Percentiles rank a stretch among this genome's conserved stretches.
Conservation (phyloP, 345 rosid species). For the Eucalyptus guilfoylei region DNA sequence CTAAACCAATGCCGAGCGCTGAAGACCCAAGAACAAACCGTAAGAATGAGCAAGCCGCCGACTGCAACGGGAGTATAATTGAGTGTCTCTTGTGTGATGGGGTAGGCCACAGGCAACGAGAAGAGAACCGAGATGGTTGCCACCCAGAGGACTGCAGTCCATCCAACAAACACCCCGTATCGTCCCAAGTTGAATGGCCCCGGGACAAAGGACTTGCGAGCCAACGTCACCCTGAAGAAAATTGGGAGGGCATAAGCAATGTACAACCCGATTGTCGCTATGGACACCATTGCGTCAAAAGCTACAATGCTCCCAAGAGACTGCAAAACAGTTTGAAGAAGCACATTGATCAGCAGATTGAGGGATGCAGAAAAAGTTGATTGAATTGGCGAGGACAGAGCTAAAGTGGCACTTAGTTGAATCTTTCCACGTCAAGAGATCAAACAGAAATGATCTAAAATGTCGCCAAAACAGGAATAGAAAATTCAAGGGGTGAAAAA, state of each 20-base stretch:
- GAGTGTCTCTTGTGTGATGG: constrained; percentile 64
- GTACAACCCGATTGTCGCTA: constrained; percentile 90
- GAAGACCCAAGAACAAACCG: constrained; percentile 48
- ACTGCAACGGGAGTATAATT: constrained; percentile 95
- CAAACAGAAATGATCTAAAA: background rate
- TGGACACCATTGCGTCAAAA: constrained; percentile 94
- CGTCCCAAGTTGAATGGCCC: constrained; percentile 89
- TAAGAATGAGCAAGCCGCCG: constrained; percentile 48
- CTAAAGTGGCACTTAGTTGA: background rate
- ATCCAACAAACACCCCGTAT: constrained; percentile 52
- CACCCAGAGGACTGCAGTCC: constrained; percentile 91
- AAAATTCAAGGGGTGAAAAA: background rate
- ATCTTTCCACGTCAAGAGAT: background rate
- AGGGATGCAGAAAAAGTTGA: background rate
- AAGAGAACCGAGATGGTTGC: constrained; percentile 79
- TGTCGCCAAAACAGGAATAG: background rate
- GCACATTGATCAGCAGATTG: background rate
- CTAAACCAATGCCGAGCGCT: constrained; percentile 76
- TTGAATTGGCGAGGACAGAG: background rate
- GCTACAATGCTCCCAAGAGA: constrained; percentile 89
- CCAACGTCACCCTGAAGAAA: constrained; percentile 71
- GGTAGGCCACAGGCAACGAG: constrained; percentile 88
- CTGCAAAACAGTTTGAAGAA: constrained; percentile 22
- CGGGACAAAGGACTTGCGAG: constrained; percentile 51
- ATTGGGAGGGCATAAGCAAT: constrained; percentile 91